A percentile compares a stretch with the other conserved stretches of the same genome.
Conservation (phyloP, 1,284 basidiomycete species). For the Veloboletus limbatus region DNA sequence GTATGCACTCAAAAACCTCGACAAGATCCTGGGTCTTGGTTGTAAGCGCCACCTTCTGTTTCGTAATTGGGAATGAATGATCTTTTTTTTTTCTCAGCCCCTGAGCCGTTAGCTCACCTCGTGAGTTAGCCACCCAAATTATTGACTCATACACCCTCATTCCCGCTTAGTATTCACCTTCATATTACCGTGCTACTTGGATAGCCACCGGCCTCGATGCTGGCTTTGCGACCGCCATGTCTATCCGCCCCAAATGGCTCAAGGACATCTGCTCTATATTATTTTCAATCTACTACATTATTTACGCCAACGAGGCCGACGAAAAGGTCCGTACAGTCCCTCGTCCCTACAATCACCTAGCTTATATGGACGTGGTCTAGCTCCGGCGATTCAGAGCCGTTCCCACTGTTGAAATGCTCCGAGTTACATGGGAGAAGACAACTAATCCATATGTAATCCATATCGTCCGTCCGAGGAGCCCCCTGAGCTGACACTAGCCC, state of each 20-base stretch:
- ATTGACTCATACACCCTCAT: slow-evolving; percentile 13
- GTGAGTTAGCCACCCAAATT: slow-evolving; percentile 44
- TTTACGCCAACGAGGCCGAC: slow-evolving; percentile 91
- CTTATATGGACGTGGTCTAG: slow-evolving; percentile 41
- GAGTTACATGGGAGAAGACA: slow-evolving; percentile 96
- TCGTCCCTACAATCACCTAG: neutral
- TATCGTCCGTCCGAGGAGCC: slow-evolving; percentile 24
- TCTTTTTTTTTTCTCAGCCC: slow-evolving; percentile 51
- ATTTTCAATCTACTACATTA: slow-evolving; percentile 90
- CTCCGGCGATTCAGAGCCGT: slow-evolving; percentile 88
- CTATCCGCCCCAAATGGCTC: slow-evolving; percentile 90
- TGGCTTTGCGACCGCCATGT: slow-evolving; percentile 94
- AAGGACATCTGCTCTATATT: slow-evolving; percentile 82
- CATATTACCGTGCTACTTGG: slow-evolving; percentile 98
- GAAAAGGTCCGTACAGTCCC: slow-evolving; percentile 66
- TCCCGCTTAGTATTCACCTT: slow-evolving; percentile 73
- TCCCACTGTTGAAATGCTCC: slow-evolving; percentile 94
- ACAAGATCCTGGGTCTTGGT: slow-evolving; percentile 82
- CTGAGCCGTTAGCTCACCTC: slow-evolving; percentile 87
- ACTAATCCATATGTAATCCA: slow-evolving; percentile 79
- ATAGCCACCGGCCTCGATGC: slow-evolving; percentile 93
- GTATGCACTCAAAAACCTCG: slow-evolving; percentile 84
- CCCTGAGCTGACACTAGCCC: slow-evolving; percentile 10
- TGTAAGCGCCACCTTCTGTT: slow-evolving; percentile 48
- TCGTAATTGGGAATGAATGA: neutral